phyloP scores from a whole-genome alignment of 441 rosid species.

The Bruguiera hainesii region DNA sequence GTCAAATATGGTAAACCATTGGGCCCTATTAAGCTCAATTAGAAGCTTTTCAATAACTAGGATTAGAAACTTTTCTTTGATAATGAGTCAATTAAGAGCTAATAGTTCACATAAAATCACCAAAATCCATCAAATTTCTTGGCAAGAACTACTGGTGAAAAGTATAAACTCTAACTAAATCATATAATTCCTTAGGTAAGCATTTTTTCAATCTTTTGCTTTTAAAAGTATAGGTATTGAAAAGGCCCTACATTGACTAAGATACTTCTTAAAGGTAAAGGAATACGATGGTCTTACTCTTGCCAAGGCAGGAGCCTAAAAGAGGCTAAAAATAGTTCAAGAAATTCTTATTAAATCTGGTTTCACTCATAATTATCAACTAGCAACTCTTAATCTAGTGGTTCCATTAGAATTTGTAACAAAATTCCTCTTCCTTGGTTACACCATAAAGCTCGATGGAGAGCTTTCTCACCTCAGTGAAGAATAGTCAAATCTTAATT shows the following conservation, averaged over 20 bases:
- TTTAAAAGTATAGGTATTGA: neutral
- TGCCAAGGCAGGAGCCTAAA: accelerated
- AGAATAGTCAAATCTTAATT: too few relatives aligned
- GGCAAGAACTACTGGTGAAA: neutral
- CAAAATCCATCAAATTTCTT: neutral
- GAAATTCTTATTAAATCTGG: neutral
- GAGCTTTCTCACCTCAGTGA: too few relatives aligned
- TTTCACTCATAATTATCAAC: neutral
- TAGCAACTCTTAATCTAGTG: accelerated
- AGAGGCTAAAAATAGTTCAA: neutral
- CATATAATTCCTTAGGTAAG: neutral
- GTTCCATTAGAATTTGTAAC: neutral
- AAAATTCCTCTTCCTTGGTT: too few relatives aligned
- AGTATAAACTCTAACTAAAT: accelerated
- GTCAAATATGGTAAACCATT: neutral
- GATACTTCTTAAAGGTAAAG: neutral
- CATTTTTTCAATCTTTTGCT: neutral
- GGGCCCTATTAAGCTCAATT: neutral
- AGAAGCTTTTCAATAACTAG: neutral
- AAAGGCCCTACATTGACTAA: neutral
- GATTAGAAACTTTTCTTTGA: neutral
- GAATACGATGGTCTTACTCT: neutral
- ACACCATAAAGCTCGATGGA: accelerated
- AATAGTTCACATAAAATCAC: neutral
- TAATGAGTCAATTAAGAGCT: neutral